Evolutionary conservation across 1,284 basidiomycete genomes (phyloP).

Genomic region (Fistulina hepatica): DNA sequence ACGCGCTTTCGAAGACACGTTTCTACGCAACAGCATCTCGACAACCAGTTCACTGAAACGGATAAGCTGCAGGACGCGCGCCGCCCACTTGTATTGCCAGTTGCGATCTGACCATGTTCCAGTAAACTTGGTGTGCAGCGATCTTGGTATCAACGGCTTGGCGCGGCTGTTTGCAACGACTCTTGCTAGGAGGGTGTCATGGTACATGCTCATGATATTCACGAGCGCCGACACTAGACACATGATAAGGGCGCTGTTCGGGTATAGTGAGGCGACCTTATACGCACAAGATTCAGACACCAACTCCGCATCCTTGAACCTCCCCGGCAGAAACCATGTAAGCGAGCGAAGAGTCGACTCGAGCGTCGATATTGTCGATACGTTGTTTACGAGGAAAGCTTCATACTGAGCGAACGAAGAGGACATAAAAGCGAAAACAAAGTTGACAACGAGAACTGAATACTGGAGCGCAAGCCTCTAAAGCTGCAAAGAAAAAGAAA

Average conservation of each 20-base stretch:
- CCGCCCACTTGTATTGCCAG: constrained; percentile 61
- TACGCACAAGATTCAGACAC: constrained; percentile 85
- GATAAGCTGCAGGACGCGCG: constrained; percentile 62
- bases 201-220: constrained; percentile 75
- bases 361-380: constrained; percentile 74
- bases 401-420: constrained; percentile 58
- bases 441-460: no score
- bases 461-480: no score
- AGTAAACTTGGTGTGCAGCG: constrained; percentile 70
- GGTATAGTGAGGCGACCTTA: no score
- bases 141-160: constrained; percentile 57
- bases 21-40: constrained; percentile 78
- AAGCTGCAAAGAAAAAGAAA: no score
- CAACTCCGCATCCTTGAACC: constrained; percentile 94
- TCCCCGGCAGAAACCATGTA: constrained; percentile 90
- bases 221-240: constrained; percentile 60
- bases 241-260: no score
- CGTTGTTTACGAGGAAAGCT: constrained; percentile 72
- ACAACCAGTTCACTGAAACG: constrained; percentile 72
- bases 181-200: constrained; percentile 71
- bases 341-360: constrained; percentile 83
- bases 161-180: constrained; percentile 54
- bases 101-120: constrained; percentile 69
- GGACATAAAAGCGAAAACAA: no score
- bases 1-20: constrained; percentile 44